Conservation (phyloP, 352 stramenopile species). For the Globisporangium perplexum region DNA sequence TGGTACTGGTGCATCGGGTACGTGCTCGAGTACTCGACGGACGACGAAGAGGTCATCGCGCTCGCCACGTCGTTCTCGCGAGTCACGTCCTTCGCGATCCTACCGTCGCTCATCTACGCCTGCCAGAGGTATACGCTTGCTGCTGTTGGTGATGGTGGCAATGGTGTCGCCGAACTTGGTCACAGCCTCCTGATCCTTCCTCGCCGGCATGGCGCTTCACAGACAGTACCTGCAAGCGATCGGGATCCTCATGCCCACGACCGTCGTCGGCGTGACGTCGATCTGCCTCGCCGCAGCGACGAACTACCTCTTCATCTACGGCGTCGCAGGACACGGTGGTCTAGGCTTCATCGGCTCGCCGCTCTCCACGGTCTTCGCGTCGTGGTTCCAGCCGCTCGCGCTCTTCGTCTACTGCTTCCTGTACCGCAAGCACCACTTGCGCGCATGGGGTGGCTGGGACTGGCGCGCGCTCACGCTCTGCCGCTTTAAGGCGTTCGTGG, state of each 20-base stretch:
- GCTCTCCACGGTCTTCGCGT: constrained; percentile 67
- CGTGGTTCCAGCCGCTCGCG: constrained; percentile 65
- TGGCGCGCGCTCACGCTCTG: constrained; percentile 30
- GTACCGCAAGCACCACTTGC: constrained; percentile 48
- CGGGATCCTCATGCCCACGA: constrained; percentile 57
- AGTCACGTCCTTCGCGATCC: constrained; percentile 45
- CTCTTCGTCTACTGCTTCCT: constrained; percentile 56
- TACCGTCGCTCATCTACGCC: constrained; percentile 62
- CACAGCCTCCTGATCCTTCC: background rate
- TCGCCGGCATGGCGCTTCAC: background rate
- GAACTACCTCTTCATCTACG: constrained; percentile 78
- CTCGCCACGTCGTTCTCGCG: constrained; percentile 56
- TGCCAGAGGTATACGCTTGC: constrained; percentile 22
- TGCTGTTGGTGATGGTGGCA: background rate
- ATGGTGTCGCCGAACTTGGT: too few species aligned
- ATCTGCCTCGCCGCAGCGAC: constrained; percentile 47
- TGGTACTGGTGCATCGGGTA: constrained; percentile 69
- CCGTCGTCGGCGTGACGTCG: constrained; percentile 49
- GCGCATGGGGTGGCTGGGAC: constrained; percentile 61
- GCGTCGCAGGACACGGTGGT: constrained; percentile 36
- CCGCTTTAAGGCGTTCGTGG: constrained; percentile 37
- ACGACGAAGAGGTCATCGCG: constrained; percentile 47
- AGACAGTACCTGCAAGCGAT: constrained; percentile 73
- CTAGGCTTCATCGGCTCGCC: constrained; percentile 79
- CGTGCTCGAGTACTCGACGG: constrained; percentile 56